Base-by-base conservation (phyloP, 129 eudicot genomes). In the Deinandra increscens region DNA sequence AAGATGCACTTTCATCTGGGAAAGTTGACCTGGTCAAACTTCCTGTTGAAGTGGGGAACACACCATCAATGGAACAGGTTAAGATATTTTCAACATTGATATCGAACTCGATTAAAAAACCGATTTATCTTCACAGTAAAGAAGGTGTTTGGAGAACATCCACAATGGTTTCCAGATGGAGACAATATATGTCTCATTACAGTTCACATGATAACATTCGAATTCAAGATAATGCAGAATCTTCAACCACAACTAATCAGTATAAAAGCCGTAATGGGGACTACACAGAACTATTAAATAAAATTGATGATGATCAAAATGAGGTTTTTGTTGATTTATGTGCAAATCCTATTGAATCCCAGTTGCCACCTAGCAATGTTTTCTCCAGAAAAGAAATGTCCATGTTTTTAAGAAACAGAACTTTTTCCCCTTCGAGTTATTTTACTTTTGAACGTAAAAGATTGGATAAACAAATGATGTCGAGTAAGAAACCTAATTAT, bases 61-160 rank as follows among this genome's bases (percentile, higher is more conserved):
- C 93, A 49, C 99, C 99, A 48, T 83, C 90, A 13, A 68, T 85
- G 82, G 81, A 78, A 54, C 99, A 89, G 83, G 99, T 93, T 81
- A 85, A 82, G 71, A 72, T 62, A 19, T 93, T 93, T 83, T 85
- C 92, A 23, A 69, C 84, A 43, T 61, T 93, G 53, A 83, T 93
- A 62, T 80, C 91, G 7, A 84, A 93, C 75, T 72, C 81, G 2
- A 75, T 55, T n/a, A 84, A 81, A 73, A 81, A 70, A 64, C 95
- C 95, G 1, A 76, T 93, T 15, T 93, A 89, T 76, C 79, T 93
- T 14, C 95, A 93, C 74, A 93, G 99, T 46, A 89, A 85, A 68
- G 99, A 93, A 83, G 99, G 99, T 42, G 88, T 84, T 68, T 74
- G 88, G 89, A 87, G 99, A 78, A 87, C 93, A 9, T 85, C 97